A percentile compares a stretch with the other conserved stretches of the same genome.
Evolutionary conservation across 116 monocot genomes (phyloP).

Genomic region (Iris pallida): DNA sequence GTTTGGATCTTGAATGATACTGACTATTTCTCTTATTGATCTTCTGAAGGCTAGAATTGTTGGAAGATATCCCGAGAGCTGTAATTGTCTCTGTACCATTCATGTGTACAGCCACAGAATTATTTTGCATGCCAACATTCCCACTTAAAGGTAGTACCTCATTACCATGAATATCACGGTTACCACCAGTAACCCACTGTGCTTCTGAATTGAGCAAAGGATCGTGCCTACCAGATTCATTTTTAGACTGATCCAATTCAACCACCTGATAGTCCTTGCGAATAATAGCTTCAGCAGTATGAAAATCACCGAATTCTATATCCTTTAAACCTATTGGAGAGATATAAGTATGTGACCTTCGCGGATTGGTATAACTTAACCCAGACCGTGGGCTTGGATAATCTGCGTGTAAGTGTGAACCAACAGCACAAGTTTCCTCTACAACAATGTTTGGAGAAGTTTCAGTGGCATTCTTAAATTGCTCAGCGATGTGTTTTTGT

Average conservation of each 20-base stretch:
- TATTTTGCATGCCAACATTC: constrained; percentile 15
- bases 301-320: constrained; percentile 63
- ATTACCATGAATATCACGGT: constrained; percentile 8
- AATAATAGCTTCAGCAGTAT: constrained; percentile 19
- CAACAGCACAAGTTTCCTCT: constrained; percentile 11
- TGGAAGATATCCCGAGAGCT: constrained; percentile 17
- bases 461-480: constrained; percentile 29
- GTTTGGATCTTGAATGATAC: constrained; percentile 30
- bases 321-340: constrained; percentile 29
- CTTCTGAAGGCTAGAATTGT: constrained; percentile 34
- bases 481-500: constrained; percentile 62
- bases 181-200: constrained; percentile 3
- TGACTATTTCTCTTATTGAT: constrained; percentile 25
- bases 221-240: constrained; percentile 10
- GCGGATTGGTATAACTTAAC: constrained; percentile 13
- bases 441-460: constrained; percentile 6
- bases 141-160: constrained; percentile 6
- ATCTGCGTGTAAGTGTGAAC: constrained; percentile 16
- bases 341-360: constrained; percentile 11
- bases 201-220: constrained; percentile 15
- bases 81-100: constrained; percentile 29
- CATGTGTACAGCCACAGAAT: constrained; percentile 9
- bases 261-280: constrained; percentile 6
- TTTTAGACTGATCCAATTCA: constrained; percentile 7
- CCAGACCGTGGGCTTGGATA: not conserved